These are phyloP conservation scores for Aspergillus awamori DNA, from an alignment of 2,329 filamentous ascomycete species.

Conservation along the genomic window DNA sequence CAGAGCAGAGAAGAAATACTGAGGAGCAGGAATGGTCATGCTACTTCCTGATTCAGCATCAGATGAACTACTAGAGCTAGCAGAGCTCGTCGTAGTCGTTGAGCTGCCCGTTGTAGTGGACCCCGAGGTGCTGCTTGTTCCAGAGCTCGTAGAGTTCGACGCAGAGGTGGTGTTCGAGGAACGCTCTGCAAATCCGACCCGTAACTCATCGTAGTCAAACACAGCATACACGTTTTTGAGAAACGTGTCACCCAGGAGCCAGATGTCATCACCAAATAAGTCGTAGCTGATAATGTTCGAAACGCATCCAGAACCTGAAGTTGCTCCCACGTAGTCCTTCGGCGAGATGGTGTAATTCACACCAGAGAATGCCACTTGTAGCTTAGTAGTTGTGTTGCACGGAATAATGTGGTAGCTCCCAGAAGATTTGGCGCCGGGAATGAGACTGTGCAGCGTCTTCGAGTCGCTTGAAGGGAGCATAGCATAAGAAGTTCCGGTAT, in stretches of 20 bases:
- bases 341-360: constrained; percentile 67
- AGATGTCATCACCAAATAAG: constrained; percentile 63
- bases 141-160: constrained; percentile 20
- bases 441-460: constrained; percentile 65
- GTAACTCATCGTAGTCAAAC: constrained; percentile 70
- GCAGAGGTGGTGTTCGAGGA: constrained; percentile 17
- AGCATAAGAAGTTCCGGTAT: constrained; percentile 80
- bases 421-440: constrained; percentile 63
- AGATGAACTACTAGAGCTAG: constrained; percentile 2
- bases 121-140: constrained; percentile 15
- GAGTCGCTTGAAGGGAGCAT: constrained; percentile 72
- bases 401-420: constrained; percentile 71
- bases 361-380: constrained; percentile 71
- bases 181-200: constrained; percentile 41
- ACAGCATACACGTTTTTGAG: constrained; percentile 88
- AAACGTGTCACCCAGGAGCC: constrained; percentile 85
- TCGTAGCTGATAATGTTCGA: constrained; percentile 76
- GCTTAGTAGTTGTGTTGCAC: constrained; percentile 64
- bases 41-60: constrained; percentile 4
- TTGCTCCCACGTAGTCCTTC: constrained; percentile 68
- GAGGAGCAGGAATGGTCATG: constrained; percentile 3
- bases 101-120: constrained; percentile 15
- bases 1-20: constrained; percentile 23
- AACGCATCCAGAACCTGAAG: constrained; percentile 46
- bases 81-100: constrained; percentile 11